Evolutionary conservation across 352 stramenopile species (phyloP), one percentile per base, ranked within the genome.

Genomic region (Elongisporangium undulatum): DNA sequence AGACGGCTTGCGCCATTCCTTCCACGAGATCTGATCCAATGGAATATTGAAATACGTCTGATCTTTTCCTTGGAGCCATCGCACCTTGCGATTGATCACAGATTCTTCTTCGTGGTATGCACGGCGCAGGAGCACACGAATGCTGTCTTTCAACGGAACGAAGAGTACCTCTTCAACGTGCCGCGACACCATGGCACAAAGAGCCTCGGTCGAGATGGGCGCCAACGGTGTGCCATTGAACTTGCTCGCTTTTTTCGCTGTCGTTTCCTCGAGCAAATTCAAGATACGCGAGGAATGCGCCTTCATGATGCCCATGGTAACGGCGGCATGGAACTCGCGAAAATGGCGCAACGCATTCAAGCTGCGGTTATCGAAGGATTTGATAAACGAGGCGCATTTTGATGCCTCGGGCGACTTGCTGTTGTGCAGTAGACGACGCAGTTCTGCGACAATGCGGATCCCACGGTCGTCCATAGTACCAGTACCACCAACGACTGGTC

Each of bases 21-120:
- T 94, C 75, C 76, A 90, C 51, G 87, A 96, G 8, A 92, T 69
- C 26, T 94, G 85, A 23, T 92, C 70, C 57, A 89, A 26, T 2
- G 87, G 85, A 29, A 96, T 96, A 54, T 94, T 92, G 62, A 92
- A 96, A 58, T 94, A 94, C 57, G 83, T 89, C 38, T 96, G 87
- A 58, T 96, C 85, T 71, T 96, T 96, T n/a, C 87, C 85, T 66
- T 94, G 87, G 10, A 96, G 69, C 85, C 85, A 96, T n/a, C 84
- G 73, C 9, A 96, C 72, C 56, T 94, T 94, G 10, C 85, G 82
- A 62, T 92, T 94, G 55, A 96, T 78, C 7, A 74, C 72, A 0
- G 82, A 69, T 24, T 96, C 87, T 53, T 94, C 87, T 53, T 92
- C 85, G 9, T 87, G 74, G 59, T 87, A 89, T 4, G 73, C 62